phyloP scores from a whole-genome alignment of 345 rosid species.

The Brassica nigra region DNA sequence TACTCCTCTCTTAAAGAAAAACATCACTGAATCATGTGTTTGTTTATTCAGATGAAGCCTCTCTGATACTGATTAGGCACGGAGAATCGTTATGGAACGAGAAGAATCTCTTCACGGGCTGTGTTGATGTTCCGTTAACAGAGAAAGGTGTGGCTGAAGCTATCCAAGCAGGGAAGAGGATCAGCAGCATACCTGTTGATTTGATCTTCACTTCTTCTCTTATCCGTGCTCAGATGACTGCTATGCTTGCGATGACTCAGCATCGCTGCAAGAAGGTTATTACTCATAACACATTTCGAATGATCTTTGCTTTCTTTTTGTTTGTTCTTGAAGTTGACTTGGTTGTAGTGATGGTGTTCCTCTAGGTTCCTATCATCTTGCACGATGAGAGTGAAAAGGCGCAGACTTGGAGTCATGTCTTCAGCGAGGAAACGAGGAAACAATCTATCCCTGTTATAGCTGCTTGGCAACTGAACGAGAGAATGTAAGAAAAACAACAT shows the following conservation, averaged over 20 bases:
- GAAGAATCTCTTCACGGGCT: conserved; percentile 95
- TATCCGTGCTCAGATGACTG: conserved; percentile 99
- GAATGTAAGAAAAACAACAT: conserved; percentile 60
- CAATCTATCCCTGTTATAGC: conserved; percentile 84
- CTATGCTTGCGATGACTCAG: conserved; percentile 98
- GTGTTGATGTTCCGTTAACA: conserved; percentile 95
- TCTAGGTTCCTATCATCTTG: conserved; percentile 80
- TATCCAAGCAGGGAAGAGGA: conserved; percentile 95
- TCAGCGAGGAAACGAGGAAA: conserved; percentile 80
- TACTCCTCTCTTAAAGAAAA: not conserved
- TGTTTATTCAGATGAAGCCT: conserved; percentile 59
- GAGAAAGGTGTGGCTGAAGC: conserved; percentile 95
- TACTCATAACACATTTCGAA: not conserved
- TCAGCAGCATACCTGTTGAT: conserved; percentile 93
- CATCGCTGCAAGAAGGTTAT: conserved; percentile 93
- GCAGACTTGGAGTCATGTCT: conserved; percentile 77
- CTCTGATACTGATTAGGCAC: conserved; percentile 87
- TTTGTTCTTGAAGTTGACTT: not conserved
- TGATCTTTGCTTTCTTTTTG: not conserved
- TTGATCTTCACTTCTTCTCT: conserved; percentile 86
- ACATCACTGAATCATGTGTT: not conserved
- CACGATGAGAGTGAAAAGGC: conserved; percentile 85
- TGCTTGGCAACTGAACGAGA: conserved; percentile 96
- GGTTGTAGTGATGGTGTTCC: not conserved
- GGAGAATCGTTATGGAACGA: conserved; percentile 99